Percentiles rank a stretch among this genome's conserved stretches.
Conservation (phyloP, 163 green algal species). For the Chlorella variabilis region DNA sequence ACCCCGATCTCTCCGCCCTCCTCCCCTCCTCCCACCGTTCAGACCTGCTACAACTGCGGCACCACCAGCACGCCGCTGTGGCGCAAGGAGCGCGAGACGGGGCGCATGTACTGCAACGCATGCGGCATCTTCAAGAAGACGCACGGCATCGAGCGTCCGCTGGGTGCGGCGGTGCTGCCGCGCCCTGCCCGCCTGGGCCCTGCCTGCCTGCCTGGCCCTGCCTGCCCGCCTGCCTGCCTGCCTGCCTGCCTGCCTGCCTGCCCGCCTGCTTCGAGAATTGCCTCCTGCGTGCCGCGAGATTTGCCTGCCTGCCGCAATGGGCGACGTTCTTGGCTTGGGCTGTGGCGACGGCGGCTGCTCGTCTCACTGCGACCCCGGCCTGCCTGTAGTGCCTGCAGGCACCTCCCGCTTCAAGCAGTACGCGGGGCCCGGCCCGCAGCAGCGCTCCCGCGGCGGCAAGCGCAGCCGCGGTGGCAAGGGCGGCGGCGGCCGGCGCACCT, state of each 20-base stretch:
- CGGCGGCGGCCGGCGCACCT: background rate
- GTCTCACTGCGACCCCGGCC: too few relatives aligned
- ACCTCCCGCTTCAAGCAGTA: slow-evolving; percentile 46
- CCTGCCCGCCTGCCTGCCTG: too few relatives aligned
- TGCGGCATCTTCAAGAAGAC: slow-evolving; percentile 70
- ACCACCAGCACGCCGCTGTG: slow-evolving; percentile 67
- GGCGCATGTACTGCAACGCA: slow-evolving; percentile 61
- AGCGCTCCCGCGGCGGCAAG: background rate
- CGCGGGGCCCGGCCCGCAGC: slow-evolving; percentile 6
- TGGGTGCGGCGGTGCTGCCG: slow-evolving; percentile 17
- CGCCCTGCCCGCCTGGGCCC: too few relatives aligned
- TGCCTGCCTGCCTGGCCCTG: too few relatives aligned
- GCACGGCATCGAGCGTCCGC: slow-evolving; percentile 51
- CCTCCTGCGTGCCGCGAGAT: too few relatives aligned
- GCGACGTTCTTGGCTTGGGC: too few relatives aligned
- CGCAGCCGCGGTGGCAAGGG: background rate
- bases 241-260: too few relatives aligned
- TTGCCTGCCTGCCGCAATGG: background rate
- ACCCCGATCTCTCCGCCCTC: too few relatives aligned
- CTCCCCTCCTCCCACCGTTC: background rate
- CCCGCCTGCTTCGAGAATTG: too few relatives aligned
- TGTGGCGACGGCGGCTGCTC: too few relatives aligned
- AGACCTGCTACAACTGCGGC: slow-evolving; percentile 61
- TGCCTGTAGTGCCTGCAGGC: too few relatives aligned
- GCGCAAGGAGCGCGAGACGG: slow-evolving; percentile 66